phyloP scores from a whole-genome alignment of 345 rosid genomes.

The Zanthoxylum bungeanum region DNA sequence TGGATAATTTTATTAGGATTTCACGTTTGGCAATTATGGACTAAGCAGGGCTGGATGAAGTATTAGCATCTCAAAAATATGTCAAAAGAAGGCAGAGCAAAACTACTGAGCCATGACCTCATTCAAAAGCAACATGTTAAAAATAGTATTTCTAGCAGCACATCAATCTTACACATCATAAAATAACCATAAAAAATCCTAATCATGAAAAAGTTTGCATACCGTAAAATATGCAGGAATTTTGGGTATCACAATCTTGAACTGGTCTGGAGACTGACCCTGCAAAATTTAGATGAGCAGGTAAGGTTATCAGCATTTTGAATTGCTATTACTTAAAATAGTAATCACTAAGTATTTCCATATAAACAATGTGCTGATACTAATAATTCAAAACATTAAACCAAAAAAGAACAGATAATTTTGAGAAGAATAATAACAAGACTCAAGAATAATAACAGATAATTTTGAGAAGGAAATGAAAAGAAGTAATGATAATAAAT shows the following conservation, averaged over 20 bases:
- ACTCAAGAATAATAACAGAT: too few relatives aligned
- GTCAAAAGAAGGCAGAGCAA: not conserved
- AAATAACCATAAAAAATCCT: too few relatives aligned
- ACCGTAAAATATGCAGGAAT: slow-evolving; percentile 98
- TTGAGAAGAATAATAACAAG: not conserved
- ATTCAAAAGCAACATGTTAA: not conserved
- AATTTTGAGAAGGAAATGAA: not conserved
- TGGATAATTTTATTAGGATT: not conserved
- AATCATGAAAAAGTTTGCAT: too few relatives aligned
- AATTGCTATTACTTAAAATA: not conserved
- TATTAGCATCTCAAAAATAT: not conserved
- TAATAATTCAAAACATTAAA: not conserved
- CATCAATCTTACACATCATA: not conserved
- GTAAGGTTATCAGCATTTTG: not conserved
- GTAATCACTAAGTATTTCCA: not conserved
- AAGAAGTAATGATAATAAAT: not conserved
- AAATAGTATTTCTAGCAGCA: too few relatives aligned
- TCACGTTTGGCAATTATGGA: not conserved
- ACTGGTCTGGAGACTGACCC: slow-evolving; percentile 81
- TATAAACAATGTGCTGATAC: not conserved
- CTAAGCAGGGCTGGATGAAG: not conserved
- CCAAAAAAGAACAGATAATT: not conserved
- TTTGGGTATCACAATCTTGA: slow-evolving; percentile 79
- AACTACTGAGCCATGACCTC: not conserved
- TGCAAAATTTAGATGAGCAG: slow-evolving; percentile 22